Percentiles rank a stretch among this genome's conserved stretches.
phyloP scores from a whole-genome alignment of 129 eudicot genomes.

The Dittrichia graveolens region DNA sequence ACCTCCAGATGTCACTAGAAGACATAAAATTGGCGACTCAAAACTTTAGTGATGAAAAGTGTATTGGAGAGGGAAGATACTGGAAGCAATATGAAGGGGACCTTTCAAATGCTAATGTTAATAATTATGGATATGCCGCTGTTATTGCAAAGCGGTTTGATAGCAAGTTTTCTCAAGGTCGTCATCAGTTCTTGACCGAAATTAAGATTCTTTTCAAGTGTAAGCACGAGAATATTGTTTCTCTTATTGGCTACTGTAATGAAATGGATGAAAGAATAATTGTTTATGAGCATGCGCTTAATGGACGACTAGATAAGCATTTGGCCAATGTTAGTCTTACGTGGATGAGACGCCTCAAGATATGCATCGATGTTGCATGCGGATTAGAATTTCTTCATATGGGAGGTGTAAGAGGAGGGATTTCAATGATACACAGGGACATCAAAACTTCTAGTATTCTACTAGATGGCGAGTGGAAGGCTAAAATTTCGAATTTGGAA shows the following conservation, averaged over 20 bases:
- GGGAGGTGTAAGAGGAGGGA: background rate
- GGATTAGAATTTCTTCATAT: background rate
- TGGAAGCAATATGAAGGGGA: slow-evolving; percentile 23
- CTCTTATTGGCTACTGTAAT: background rate
- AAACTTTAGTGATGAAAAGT: slow-evolving; percentile 6
- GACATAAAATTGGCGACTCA: background rate
- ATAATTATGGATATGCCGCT: background rate
- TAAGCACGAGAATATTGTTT: background rate
- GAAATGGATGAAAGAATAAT: slow-evolving; percentile 3
- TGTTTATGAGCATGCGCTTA: background rate
- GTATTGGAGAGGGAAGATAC: background rate
- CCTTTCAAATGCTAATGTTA: background rate
- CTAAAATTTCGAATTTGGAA: slow-evolving; percentile 12
- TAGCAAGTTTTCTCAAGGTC: background rate
- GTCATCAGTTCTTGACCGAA: background rate
- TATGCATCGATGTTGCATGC: slow-evolving; percentile 5
- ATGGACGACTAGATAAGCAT: background rate
- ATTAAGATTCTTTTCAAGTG: background rate
- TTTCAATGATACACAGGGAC: background rate
- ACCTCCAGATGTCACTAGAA: background rate
- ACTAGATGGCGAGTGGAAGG: background rate
- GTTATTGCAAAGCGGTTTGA: background rate
- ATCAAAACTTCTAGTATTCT: background rate
- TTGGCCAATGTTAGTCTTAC: background rate
- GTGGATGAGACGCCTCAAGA: slow-evolving; percentile 8